phyloP scores from a whole-genome alignment of 306 rosid species.

The Lablab purpureus region DNA sequence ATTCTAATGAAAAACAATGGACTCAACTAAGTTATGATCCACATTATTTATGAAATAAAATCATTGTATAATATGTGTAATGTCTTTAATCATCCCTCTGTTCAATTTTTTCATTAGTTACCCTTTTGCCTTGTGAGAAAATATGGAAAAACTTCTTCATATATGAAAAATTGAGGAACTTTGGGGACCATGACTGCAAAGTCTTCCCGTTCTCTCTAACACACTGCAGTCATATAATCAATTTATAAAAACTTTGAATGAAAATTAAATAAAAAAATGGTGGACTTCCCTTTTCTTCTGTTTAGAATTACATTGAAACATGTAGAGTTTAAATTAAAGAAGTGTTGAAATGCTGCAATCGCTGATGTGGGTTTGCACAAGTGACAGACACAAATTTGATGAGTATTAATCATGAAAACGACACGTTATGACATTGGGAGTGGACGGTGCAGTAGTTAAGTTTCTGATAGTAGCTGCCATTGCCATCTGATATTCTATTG shows the following conservation, averaged over 20 bases:
- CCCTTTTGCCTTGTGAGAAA: not conserved
- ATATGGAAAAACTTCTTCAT: not conserved
- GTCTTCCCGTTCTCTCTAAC: not conserved
- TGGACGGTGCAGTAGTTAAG: slow-evolving; percentile 21
- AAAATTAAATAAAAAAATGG: not conserved
- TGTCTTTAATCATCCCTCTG: not conserved
- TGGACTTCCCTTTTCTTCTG: not conserved
- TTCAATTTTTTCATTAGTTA: not conserved
- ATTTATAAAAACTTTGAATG: not conserved
- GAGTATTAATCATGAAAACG: slow-evolving; percentile 17
- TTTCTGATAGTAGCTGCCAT: not conserved
- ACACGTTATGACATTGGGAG: not conserved
- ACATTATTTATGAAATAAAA: not conserved
- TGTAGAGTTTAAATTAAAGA: not conserved
- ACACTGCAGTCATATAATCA: not conserved
- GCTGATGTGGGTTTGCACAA: not conserved
- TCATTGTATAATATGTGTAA: not conserved
- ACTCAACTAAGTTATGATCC: not conserved
- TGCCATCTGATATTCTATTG: not conserved
- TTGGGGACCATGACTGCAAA: not conserved
- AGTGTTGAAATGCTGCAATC: not conserved
- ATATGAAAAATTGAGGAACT: not conserved
- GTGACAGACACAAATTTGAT: slow-evolving; percentile 9
- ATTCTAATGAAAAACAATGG: not conserved
- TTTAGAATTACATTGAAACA: not conserved